Evolutionary conservation across 345 rosid species (phyloP).

Genomic region (Eucalyptus pauciflora): DNA sequence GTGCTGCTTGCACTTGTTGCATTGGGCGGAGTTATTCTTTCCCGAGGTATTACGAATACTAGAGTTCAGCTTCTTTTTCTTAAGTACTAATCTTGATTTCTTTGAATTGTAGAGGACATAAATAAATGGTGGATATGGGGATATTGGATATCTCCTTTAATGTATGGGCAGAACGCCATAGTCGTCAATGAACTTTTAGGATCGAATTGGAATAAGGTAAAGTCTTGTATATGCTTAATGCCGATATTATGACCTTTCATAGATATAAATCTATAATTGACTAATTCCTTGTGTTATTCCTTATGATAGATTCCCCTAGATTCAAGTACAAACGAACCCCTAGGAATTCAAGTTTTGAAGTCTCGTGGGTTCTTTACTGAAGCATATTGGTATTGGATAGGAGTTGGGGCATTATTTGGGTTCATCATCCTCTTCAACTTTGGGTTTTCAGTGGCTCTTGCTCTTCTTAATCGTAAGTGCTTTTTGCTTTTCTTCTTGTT

Average conservation of each 20-base stretch:
- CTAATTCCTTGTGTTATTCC: not conserved
- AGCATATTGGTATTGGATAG: not conserved
- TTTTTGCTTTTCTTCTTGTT: not conserved
- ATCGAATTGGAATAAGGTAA: constrained; percentile 35
- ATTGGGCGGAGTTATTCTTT: constrained; percentile 53
- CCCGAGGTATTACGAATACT: constrained; percentile 18
- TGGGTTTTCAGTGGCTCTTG: not conserved
- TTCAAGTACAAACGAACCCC: not conserved
- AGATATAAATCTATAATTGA: not conserved
- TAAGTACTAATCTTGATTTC: not conserved
- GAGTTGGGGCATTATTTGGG: not conserved
- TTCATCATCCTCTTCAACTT: not conserved
- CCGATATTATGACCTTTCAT: not conserved
- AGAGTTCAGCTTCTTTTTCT: not conserved
- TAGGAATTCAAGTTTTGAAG: not conserved
- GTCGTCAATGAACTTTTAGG: constrained; percentile 46
- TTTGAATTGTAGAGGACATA: constrained; percentile 33
- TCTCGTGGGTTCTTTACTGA: not conserved
- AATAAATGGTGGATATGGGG: constrained; percentile 95
- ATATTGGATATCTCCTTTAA: constrained; percentile 70
- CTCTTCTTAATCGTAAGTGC: not conserved
- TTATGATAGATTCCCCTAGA: not conserved
- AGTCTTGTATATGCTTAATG: not conserved
- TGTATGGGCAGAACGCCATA: constrained; percentile 72
- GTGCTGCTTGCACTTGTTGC: constrained; percentile 34